Evolutionary conservation across 441 rosid genomes (phyloP), one percentile per base, ranked within the genome.

Genomic region (Arabidopsis lyrata): DNA sequence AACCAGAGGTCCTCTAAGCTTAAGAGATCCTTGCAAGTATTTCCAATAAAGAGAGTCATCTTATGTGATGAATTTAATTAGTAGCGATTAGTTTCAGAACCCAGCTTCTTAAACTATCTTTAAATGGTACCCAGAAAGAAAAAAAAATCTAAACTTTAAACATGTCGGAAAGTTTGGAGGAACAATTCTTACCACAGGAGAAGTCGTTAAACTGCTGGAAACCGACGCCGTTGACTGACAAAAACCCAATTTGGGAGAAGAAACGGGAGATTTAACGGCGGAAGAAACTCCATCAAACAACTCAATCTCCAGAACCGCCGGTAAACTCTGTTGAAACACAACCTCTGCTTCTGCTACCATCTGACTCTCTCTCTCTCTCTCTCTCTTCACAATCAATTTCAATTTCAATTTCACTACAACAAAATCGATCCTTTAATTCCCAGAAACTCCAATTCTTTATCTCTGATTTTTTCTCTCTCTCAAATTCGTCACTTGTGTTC

Each of bases 301-400:
- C 13, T 70, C 79, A 71, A 86, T 88, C 48, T 88, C 94, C 77
- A 68, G 74, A 70, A 54, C 41, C 54, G 61, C 69, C 56, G 85
- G 78, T 10, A 85, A 72, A 76, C 83, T 86, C 79, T 82, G 87
- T 75, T 78, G 86, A 68, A 84, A 75, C 70, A 82, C 85, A 72
- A 84, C 81, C 74, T 84, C 91, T 75, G 84, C 81, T 81, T 87
- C 95, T 71, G 88, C 92, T 27, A 82, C 92, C 98, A 92, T 93
- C 62, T 22, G 20, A 5, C 27, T n/a, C n/a, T n/a, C n/a, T n/a
- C n/a, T n/a, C n/a, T 24, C 15, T 31, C 10, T 14, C 15, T 39
- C 31, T 29, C 31, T 41, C 60, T 52, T 70, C 58, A 18, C 68
- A 50, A 68, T 66, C 77, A 67, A 60, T n/a, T 55, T 31, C 61